These are phyloP conservation scores for Phaeodactylum tricornutum DNA, from an alignment of 108 stramenopile genomes.

Conservation along the genomic window DNA sequence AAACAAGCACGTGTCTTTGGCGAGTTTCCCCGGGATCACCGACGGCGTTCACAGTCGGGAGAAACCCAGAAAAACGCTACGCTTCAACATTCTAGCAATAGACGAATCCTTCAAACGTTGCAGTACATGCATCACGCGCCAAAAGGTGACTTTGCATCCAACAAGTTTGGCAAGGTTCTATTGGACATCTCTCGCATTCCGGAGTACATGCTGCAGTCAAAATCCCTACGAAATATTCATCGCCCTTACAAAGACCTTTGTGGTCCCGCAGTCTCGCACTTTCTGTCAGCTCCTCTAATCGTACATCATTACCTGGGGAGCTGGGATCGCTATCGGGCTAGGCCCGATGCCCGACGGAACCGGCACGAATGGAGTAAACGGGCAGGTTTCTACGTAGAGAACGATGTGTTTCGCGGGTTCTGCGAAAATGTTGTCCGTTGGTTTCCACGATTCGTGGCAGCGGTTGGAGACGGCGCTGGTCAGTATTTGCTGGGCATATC, in stretches of 20 bases:
- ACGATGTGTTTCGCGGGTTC: conserved; percentile 11
- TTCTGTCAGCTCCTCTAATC: conserved; percentile 10
- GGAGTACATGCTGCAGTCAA: background rate
- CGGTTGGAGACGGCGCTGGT: conserved; percentile 8
- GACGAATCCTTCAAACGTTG: conserved; percentile 30
- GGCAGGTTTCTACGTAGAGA: conserved; percentile 8
- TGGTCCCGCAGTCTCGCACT: conserved; percentile 2
- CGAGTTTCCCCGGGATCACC: conserved; percentile 6
- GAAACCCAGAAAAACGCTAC: conserved; percentile 5
- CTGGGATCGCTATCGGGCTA: conserved; percentile 25
- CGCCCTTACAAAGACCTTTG: conserved; percentile 21
- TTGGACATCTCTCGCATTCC: conserved; percentile 36
- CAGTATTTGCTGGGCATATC: conserved; percentile 6
- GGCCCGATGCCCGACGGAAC: conserved; percentile 10
- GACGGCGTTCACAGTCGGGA: too few relatives aligned
- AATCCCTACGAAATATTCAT: conserved; percentile 20
- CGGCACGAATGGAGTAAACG: conserved; percentile 15
- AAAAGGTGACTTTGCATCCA: conserved; percentile 26
- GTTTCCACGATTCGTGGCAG: conserved; percentile 8
- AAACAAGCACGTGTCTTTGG: too few relatives aligned
- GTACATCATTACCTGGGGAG: conserved; percentile 26
- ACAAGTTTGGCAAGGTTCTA: conserved; percentile 43
- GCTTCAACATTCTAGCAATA: conserved; percentile 2
- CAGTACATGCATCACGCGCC: conserved; percentile 33
- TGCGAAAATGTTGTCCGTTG: conserved; percentile 6